Evolutionary conservation across 2,329 filamentous ascomycete species (phyloP).

Genomic region (Claviceps arundinis): DNA sequence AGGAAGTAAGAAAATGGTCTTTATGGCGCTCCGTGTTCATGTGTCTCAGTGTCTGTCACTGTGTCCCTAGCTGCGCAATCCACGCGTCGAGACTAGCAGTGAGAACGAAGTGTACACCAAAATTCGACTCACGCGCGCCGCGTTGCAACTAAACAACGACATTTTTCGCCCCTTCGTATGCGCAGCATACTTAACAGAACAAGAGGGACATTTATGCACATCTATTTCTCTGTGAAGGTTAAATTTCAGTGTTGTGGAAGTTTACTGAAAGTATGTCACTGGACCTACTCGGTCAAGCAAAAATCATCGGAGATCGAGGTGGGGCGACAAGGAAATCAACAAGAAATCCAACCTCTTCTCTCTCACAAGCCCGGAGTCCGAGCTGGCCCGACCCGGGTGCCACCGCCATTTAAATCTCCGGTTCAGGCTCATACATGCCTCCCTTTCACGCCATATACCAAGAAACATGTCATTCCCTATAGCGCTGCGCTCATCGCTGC

Average conservation of each 20-base stretch:
- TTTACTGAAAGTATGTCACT: too few relatives aligned
- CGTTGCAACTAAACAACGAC: too few relatives aligned
- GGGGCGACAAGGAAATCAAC: neutral
- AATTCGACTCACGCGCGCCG: too few relatives aligned
- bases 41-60: neutral
- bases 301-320: neutral
- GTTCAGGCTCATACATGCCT: too few relatives aligned
- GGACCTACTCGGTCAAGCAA: too few relatives aligned
- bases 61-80: too few relatives aligned
- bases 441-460: neutral
- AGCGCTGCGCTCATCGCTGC: neutral
- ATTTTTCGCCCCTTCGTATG: neutral
- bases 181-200: neutral
- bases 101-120: too few relatives aligned
- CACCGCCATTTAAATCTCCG: too few relatives aligned
- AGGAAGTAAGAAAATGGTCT: neutral
- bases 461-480: conserved; percentile 2
- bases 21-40: neutral
- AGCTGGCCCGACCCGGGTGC: conserved; percentile 2
- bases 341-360: neutral
- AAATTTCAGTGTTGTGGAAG: too few relatives aligned
- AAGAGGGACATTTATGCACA: too few relatives aligned
- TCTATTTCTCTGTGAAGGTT: too few relatives aligned
- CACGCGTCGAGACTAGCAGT: too few relatives aligned
- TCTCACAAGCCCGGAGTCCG: conserved; percentile 11